These are phyloP conservation scores for Aspergillus fischeri DNA, from an alignment of 2,329 filamentous ascomycete species.

Conservation along the genomic window DNA sequence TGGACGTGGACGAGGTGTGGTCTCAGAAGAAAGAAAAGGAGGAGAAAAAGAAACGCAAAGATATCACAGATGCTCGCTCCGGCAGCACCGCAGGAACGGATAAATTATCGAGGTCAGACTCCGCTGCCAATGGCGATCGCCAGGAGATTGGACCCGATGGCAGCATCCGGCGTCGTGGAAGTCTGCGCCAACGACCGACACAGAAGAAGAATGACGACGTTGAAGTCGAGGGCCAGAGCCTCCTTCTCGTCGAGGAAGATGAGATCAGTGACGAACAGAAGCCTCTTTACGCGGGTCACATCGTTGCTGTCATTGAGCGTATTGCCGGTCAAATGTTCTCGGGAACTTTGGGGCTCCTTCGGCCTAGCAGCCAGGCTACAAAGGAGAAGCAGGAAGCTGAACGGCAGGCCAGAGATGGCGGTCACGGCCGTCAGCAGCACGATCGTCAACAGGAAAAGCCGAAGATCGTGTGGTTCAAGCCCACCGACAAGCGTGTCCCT, in stretches of 20 bases:
- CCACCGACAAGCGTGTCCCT: conserved; percentile 96
- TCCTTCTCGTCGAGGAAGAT: conserved; percentile 94
- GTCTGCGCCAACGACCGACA: conserved; percentile 90
- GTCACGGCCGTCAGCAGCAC: conserved; percentile 67
- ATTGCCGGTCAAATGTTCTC: conserved; percentile 99
- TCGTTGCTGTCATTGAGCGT: conserved; percentile 95
- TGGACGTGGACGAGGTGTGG: conserved; percentile 98
- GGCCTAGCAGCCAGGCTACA: conserved; percentile 95
- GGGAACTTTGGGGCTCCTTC: conserved; percentile 85
- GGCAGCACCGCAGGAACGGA: conserved; percentile 69
- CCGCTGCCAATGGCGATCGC: conserved; percentile 59
- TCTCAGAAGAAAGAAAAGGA: conserved; percentile 98
- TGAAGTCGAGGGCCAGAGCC: conserved; percentile 94
- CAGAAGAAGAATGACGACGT: conserved; percentile 99
- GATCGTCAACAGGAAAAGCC: conserved; percentile 90
- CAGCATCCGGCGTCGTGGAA: conserved; percentile 85
- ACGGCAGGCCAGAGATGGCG: conserved; percentile 82
- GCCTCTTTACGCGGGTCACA: conserved; percentile 91
- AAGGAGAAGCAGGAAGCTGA: conserved; percentile 99
- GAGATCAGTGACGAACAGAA: conserved; percentile 99
- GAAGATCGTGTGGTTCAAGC: conserved; percentile 99
- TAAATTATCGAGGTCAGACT: conserved; percentile 55
- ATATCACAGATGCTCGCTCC: conserved; percentile 86
- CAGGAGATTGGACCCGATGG: conserved; percentile 65
- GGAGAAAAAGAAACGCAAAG: conserved; percentile 99